Conservation (phyloP, 2,329 filamentous ascomycete genomes). For the Xylaria sp. region DNA sequence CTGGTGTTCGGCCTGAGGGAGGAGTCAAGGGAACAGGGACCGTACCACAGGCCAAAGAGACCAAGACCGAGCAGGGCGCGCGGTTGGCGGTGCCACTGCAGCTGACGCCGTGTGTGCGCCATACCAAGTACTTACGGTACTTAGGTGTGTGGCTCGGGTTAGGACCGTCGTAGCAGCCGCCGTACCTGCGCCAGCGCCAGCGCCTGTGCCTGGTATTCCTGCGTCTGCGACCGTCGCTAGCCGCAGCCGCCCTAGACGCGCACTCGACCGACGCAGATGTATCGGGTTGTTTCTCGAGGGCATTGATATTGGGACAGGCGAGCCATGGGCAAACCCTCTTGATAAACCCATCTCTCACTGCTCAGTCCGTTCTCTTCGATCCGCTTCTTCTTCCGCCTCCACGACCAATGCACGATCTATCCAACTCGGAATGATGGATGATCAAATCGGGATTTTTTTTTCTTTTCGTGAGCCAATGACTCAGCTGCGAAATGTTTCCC, state of each 20-base stretch:
- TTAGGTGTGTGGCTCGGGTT: constrained; percentile 2
- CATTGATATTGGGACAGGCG: background rate
- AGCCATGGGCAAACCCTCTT: constrained; percentile 9
- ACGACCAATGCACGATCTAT: background rate
- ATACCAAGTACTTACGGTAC: background rate
- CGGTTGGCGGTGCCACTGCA: too few relatives aligned
- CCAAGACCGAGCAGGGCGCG: too few relatives aligned
- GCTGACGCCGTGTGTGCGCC: background rate
- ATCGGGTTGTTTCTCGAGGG: background rate
- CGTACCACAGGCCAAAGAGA: background rate
- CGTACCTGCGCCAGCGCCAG: background rate
- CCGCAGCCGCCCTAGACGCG: constrained; percentile 21
- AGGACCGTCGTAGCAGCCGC: background rate
- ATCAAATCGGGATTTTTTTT: too few relatives aligned
- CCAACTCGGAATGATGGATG: too few relatives aligned
- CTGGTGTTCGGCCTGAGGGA: background rate
- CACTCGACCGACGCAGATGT: background rate
- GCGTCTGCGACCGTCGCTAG: constrained; percentile 17
- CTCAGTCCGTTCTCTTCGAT: background rate
- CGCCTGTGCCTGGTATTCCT: constrained; percentile 12
- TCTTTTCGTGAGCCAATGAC: too few relatives aligned
- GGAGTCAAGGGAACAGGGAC: too few relatives aligned
- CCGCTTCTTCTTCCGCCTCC: background rate
- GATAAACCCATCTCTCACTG: constrained; percentile 18
- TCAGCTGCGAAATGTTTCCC: too few relatives aligned